Evolutionary conservation across 495 filamentous ascomycete genomes (phyloP), one percentile per base, ranked within the genome.

Genomic region (Acidomyces sp.): DNA sequence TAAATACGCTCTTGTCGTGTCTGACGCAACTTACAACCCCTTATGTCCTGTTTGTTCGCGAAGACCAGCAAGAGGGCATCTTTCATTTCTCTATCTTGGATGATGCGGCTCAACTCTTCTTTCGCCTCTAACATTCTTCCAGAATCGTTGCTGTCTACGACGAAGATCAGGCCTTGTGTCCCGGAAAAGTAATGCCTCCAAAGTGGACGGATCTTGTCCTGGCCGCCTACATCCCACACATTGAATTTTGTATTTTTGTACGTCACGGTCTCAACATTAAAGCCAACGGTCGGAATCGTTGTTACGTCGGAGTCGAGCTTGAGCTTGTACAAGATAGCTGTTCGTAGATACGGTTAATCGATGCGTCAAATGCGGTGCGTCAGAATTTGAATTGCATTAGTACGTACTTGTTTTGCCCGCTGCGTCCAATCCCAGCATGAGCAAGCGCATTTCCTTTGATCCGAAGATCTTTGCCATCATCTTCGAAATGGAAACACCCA

Each of bases 231-330:
- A 68, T 97, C 90, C 90, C 90, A 97, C 41, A 97, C 86, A 54
- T 94, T 95, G 71, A 97, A 97, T 61, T 95, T 93, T 59, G 93
- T 85, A 57, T 97, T 97, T 70, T 93, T 94, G 66, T 93, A 93
- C 37, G 85, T 92, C 43, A 97, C 85, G n/a, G 84, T 93, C 68
- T 97, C 90, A 57, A 97, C 90, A 67, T 97, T 97, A 70, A 97
- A 97, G 41, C 90, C 92, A 53, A 96, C 90, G 22, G 90, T 96
- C 19, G 90, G 90, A 52, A 99, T 96, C n/a, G 92, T 96, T 34
- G 92, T 96, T 52, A 99, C 86, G 51, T 92, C 82, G 62, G 93
- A 86, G 59, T 93, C 85, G 48, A 96, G 77, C 72, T 96, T 96
- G 58, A 97, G 74, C 71, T 94, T 94, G 74, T 97, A 97, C n/a